A percentile compares a stretch with the other conserved stretches of the same genome.
phyloP scores from a whole-genome alignment of 352 stramenopile genomes.

The Phytophthora parvispora region DNA sequence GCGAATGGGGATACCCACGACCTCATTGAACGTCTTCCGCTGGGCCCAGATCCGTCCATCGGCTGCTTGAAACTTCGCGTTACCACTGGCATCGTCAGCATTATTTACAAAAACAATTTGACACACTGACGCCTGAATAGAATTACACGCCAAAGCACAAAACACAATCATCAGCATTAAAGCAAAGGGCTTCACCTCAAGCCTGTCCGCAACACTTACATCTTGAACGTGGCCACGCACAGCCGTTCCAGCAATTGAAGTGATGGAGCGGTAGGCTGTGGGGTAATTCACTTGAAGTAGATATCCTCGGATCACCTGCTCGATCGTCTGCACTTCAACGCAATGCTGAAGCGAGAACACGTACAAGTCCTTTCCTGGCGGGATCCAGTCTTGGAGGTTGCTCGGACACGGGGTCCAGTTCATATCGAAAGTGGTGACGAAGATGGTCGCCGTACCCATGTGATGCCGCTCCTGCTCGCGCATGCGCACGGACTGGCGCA shows the following conservation, averaged over 20 bases:
- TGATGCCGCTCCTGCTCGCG: constrained; percentile 64
- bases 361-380: constrained; percentile 79
- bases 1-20: constrained; percentile 82
- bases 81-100: constrained; percentile 82
- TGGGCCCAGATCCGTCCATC: constrained; percentile 82
- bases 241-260: constrained; percentile 76
- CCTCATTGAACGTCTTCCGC: constrained; percentile 79
- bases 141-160: neutral
- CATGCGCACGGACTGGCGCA: constrained; percentile 40
- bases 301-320: constrained; percentile 77
- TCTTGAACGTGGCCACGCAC: constrained; percentile 69
- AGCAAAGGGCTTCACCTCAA: neutral
- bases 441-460: constrained; percentile 79
- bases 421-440: constrained; percentile 89
- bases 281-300: constrained; percentile 85
- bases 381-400: constrained; percentile 85
- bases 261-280: constrained; percentile 83
- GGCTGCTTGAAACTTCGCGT: constrained; percentile 75
- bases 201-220: constrained; percentile 43
- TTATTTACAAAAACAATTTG: constrained; percentile 92
- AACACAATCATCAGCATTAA: constrained; percentile 19
- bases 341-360: constrained; percentile 88
- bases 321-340: constrained; percentile 66
- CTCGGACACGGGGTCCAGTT: constrained; percentile 72
- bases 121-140: constrained; percentile 67